These are phyloP conservation scores for Metarhizium rileyi DNA, from an alignment of 2,329 filamentous ascomycete species.

Conservation along the genomic window DNA sequence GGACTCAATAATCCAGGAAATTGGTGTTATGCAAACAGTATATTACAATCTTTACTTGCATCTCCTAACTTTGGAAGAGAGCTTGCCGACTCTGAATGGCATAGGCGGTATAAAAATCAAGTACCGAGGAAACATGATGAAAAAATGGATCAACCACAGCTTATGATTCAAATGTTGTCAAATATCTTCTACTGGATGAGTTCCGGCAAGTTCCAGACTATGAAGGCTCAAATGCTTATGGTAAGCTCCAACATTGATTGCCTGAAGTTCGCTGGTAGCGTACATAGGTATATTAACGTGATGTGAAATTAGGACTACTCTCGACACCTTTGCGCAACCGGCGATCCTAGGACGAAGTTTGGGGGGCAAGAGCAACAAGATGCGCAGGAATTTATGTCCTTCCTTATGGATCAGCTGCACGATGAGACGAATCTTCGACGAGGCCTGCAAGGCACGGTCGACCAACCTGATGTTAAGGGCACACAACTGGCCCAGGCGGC, in stretches of 20 bases:
- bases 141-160: conserved; percentile 41
- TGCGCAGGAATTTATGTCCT: conserved; percentile 80
- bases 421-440: conserved; percentile 67
- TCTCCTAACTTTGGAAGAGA: conserved; percentile 59
- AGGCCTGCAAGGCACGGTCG: conserved; percentile 27
- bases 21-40: conserved; percentile 90
- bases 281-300: neutral
- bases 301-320: conserved; percentile 43
- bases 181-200: conserved; percentile 50
- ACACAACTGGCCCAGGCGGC: conserved; percentile 44
- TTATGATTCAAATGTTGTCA: conserved; percentile 50
- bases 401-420: conserved; percentile 70
- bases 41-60: conserved; percentile 71
- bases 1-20: conserved; percentile 73
- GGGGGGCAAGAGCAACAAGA: conserved; percentile 77
- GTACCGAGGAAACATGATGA: conserved; percentile 55
- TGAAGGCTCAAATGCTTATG: conserved; percentile 48
- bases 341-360: conserved; percentile 36
- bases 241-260: too few species aligned
- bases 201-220: conserved; percentile 36
- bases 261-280: neutral
- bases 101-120: conserved; percentile 47
- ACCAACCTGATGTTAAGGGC: conserved; percentile 22
- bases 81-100: conserved; percentile 48
- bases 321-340: conserved; percentile 24